Percentiles rank a stretch among this genome's conserved stretches.
Conservation (phyloP, 371 early-diverging fungal species). For the Rhizopus arrhizus region DNA sequence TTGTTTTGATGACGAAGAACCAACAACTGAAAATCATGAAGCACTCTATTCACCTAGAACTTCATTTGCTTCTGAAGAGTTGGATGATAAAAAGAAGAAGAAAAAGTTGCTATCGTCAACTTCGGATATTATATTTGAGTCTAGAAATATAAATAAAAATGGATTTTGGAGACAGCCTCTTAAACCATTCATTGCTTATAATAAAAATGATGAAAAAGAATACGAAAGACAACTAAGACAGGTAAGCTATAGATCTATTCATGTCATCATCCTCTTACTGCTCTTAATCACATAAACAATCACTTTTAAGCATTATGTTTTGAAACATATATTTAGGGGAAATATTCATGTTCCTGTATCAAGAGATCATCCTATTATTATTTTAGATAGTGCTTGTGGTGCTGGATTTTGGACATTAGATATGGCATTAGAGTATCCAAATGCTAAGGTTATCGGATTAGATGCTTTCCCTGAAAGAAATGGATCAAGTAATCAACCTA, state of each 20-base stretch:
- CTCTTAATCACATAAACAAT: too few relatives aligned
- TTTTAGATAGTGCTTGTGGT: slow-evolving; percentile 30
- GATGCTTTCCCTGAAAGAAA: slow-evolving; percentile 19
- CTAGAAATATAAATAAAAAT: slow-evolving; percentile 2
- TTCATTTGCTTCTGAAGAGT: too few relatives aligned
- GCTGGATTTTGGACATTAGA: slow-evolving; percentile 38
- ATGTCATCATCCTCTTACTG: too few relatives aligned
- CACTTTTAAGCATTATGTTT: slow-evolving; percentile 24
- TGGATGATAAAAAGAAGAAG: too few relatives aligned
- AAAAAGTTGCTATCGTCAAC: too few relatives aligned
- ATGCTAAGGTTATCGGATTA: slow-evolving; percentile 30
- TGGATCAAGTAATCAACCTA: slow-evolving; percentile 1
- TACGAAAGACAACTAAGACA: slow-evolving; percentile 34
- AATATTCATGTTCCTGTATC: slow-evolving; percentile 27
- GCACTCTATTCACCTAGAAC: too few relatives aligned
- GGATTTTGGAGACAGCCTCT: slow-evolving; percentile 5
- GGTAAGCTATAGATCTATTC: slow-evolving; percentile 9
- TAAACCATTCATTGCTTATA: slow-evolving; percentile 19
- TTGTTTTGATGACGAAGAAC: too few relatives aligned
- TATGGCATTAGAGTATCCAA: slow-evolving; percentile 29
- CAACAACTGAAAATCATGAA: too few relatives aligned
- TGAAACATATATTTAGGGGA: slow-evolving; percentile 27
- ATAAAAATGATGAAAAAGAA: slow-evolving; percentile 27
- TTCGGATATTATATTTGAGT: slow-evolving; percentile 21
- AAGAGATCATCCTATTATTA: slow-evolving; percentile 7